Evolutionary conservation across 495 filamentous ascomycete species (phyloP).

Genomic region (Oidiodendron maius): DNA sequence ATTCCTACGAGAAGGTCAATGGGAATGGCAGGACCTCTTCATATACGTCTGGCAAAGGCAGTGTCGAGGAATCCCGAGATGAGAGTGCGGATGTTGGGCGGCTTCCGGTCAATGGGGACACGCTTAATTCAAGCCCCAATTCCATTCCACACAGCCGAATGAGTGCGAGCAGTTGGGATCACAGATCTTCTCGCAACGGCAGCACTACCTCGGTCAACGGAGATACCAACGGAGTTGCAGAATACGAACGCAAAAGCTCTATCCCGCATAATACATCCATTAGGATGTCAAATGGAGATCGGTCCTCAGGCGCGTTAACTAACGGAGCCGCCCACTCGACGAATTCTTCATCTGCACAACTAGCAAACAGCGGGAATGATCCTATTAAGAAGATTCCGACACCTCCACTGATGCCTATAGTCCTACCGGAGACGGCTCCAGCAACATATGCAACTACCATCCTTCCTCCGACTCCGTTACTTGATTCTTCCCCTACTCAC

Average conservation of each 20-base stretch:
- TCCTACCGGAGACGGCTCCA: constrained; percentile 8
- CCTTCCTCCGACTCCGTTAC: constrained; percentile 35
- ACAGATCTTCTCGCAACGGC: constrained; percentile 43
- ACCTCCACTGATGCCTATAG: constrained; percentile 20
- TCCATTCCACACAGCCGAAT: constrained; percentile 28
- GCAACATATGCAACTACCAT: constrained; percentile 22
- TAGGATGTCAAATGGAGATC: constrained; percentile 17
- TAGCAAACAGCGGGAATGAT: constrained; percentile 35
- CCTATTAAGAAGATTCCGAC: constrained; percentile 31
- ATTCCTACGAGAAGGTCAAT: constrained; percentile 29
- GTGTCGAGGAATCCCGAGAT: constrained; percentile 19
- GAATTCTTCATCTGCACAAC: constrained; percentile 17
- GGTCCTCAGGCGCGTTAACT: constrained; percentile 12
- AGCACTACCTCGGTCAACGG: constrained; percentile 47
- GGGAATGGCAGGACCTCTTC: constrained; percentile 16
- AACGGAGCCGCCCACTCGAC: constrained; percentile 15
- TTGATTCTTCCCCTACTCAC: constrained; percentile 33
- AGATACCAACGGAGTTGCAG: constrained; percentile 30
- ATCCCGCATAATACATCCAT: constrained; percentile 25
- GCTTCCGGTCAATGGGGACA: constrained; percentile 31
- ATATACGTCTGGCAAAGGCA: constrained; percentile 24
- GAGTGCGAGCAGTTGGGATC: constrained; percentile 37
- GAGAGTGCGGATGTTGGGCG: constrained; percentile 15
- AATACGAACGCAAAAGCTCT: constrained; percentile 31
- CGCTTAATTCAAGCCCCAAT: constrained; percentile 27